phyloP scores from a whole-genome alignment of 2,329 filamentous ascomycete genomes.

The Incumbomyces lentus region DNA sequence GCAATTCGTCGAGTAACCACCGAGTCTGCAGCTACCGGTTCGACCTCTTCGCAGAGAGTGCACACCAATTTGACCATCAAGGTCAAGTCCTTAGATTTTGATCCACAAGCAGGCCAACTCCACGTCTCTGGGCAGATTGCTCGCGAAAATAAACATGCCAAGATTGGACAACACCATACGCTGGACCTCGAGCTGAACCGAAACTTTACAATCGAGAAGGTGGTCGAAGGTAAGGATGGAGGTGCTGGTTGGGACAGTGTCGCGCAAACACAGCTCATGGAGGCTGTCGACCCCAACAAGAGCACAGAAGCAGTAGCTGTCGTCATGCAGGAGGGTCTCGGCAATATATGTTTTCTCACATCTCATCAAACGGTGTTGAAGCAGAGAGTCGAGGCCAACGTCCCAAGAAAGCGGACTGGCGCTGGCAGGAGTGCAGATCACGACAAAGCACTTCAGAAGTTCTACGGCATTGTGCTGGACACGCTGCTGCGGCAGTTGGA shows the following conservation, averaged over 20 bases:
- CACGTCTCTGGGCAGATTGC: constrained; percentile 58
- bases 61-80: constrained; percentile 55
- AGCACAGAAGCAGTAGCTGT: constrained; percentile 79
- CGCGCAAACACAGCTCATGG: constrained; percentile 63
- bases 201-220: constrained; percentile 80
- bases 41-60: constrained; percentile 52
- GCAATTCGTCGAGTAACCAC: constrained; percentile 57
- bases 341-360: constrained; percentile 42
- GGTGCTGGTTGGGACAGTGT: constrained; percentile 75
- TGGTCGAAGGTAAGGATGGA: constrained; percentile 39
- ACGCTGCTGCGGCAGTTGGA: constrained; percentile 71
- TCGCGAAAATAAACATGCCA: constrained; percentile 57
- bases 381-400: constrained; percentile 38
- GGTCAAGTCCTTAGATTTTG: constrained; percentile 59
- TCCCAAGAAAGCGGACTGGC: constrained; percentile 38
- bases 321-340: constrained; percentile 70
- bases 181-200: constrained; percentile 78
- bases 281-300: constrained; percentile 68
- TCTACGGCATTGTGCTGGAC: constrained; percentile 66
- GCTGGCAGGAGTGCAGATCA: constrained; percentile 32
- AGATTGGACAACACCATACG: constrained; percentile 58
- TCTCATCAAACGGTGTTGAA: constrained; percentile 40
- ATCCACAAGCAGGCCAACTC: constrained; percentile 55
- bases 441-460: constrained; percentile 56
- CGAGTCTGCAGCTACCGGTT: constrained; percentile 48